Evolutionary conservation across 441 rosid genomes (phyloP), one percentile per base, ranked within the genome.

Genomic region (Populus hybrid): DNA sequence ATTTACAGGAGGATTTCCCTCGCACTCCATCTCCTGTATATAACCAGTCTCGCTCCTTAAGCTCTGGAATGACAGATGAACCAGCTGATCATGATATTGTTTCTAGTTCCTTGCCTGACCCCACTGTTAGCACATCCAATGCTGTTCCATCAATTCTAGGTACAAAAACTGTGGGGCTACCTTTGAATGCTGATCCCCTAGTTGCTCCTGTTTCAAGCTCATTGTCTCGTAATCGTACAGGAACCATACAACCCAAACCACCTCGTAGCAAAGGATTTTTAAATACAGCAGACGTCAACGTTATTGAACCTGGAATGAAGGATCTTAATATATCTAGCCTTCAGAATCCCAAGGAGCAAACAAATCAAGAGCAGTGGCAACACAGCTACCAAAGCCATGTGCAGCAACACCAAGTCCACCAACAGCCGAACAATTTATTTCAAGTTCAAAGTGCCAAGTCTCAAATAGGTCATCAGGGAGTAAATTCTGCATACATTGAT

Each of bases 1-100:
- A 69, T 70, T 83, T 53, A 72, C 86, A 89, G 93, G 86, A 83
- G 77, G 80, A 83, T 76, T 77, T 63, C 73, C 83, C 85, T 42
- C 69, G 79, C 71, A 76, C 74, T 57, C 73, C 82, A 10, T 83
- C 89, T 64, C 84, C 82, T 79, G 77, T 83, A 32, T 79, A 81
- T 84, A 86, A 84, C 76, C 85, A 78, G 74, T 79, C 86, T 76
- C 83, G 81, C 70, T 83, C 86, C 71, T 83, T 81, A 75, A 84
- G 78, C 76, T 78, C 83, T 75, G 86, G 83, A 76, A 73, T 84
- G 68, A 79, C 78, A 50, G 82, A 79, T 42, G 82, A 75, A 73
- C 83, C 76, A 16, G 82, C 72, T 71, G 85, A 83, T 46, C 65
- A 19, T 77, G 85, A 63, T 75, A 42, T 76, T 70, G 79, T 63